Conservation (phyloP, 306 rosid species). For the Vigna radiata region DNA sequence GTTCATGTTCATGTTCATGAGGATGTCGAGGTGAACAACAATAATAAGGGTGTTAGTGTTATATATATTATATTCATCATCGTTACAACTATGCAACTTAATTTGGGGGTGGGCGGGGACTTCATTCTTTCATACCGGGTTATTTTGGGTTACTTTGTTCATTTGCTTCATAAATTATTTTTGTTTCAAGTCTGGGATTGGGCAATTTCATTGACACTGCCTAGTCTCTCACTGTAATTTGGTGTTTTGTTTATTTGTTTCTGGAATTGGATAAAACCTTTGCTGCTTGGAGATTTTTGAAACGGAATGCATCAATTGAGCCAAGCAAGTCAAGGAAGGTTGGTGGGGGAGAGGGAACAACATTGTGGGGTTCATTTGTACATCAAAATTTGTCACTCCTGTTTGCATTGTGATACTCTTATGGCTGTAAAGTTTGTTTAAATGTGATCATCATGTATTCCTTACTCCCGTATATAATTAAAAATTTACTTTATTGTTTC, state of each 20-base stretch:
- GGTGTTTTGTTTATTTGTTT: slow-evolving; percentile 36
- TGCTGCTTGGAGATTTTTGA: neutral
- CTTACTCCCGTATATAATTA: slow-evolving; percentile 37
- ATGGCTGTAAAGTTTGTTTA: slow-evolving; percentile 48
- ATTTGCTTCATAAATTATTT: slow-evolving; percentile 46
- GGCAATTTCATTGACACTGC: slow-evolving; percentile 14
- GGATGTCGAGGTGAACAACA: neutral
- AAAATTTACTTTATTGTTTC: slow-evolving; percentile 42
- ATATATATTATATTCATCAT: neutral
- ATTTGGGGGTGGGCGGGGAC: slow-evolving; percentile 12
- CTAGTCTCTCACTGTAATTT: slow-evolving; percentile 28
- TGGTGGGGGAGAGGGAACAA: slow-evolving; percentile 8
- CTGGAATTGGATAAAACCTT: slow-evolving; percentile 25
- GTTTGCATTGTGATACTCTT: slow-evolving; percentile 48
- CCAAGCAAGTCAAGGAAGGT: neutral
- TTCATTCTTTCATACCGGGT: slow-evolving; percentile 52
- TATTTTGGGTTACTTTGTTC: slow-evolving; percentile 42
- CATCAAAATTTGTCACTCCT: slow-evolving; percentile 9
- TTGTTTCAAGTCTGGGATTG: slow-evolving; percentile 45
- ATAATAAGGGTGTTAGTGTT: slow-evolving; percentile 30
- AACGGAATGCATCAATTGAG: too few relatives aligned
- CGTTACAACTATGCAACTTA: neutral
- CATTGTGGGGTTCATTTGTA: slow-evolving; percentile 12
- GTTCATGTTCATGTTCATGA: neutral
- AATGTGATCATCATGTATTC: slow-evolving; percentile 43